Evolutionary conservation across 1,284 basidiomycete species (phyloP).

Genomic region (Melampsora larici-populina): DNA sequence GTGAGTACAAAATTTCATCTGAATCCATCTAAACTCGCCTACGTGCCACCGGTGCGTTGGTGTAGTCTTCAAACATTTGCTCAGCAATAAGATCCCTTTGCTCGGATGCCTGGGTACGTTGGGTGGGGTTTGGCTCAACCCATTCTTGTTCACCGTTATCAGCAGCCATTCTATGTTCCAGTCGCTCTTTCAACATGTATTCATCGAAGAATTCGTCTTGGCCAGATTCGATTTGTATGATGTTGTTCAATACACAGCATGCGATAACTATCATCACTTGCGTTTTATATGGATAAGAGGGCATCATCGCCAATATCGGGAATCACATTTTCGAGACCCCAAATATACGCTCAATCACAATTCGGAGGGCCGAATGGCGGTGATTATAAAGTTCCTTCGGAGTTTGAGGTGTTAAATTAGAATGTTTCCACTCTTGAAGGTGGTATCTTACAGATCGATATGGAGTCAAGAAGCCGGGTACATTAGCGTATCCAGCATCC

Average conservation of each 20-base stretch:
- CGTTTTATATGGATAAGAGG: too few relatives aligned
- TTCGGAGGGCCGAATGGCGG: neutral
- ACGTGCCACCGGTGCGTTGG: too few relatives aligned
- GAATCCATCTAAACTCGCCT: too few relatives aligned
- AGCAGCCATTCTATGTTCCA: neutral
- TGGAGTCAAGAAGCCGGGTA: neutral
- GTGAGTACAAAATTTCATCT: too few relatives aligned
- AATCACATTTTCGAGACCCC: neutral
- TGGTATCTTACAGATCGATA: neutral
- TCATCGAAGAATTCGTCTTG: too few relatives aligned
- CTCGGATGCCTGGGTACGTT: too few relatives aligned
- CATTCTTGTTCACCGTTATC: neutral
- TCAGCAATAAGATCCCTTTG: too few relatives aligned
- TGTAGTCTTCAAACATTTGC: too few relatives aligned
- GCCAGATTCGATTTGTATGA: neutral
- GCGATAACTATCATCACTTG: neutral
- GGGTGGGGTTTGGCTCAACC: too few relatives aligned
- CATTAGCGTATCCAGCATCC: neutral
- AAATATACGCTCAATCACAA: too few relatives aligned
- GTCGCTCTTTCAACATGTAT: neutral
- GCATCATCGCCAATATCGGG: neutral
- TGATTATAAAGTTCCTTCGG: neutral
- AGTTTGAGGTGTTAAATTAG: neutral
- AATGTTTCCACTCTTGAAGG: neutral
- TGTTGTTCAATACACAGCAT: neutral